phyloP scores from a whole-genome alignment of 106 monocot genomes.

The Apostasia ramifera region DNA sequence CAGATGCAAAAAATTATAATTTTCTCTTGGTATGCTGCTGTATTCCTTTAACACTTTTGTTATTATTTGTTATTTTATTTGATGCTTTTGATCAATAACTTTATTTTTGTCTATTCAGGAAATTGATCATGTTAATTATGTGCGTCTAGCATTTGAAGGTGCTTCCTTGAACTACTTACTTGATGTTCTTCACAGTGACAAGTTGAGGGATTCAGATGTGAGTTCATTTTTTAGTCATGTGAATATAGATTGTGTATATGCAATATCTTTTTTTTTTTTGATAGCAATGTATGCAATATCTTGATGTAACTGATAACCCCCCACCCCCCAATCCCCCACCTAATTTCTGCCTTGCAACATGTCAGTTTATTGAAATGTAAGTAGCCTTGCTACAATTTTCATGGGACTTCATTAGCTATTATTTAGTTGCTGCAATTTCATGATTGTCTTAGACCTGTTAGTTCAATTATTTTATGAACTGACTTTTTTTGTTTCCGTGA shows the following conservation, averaged over 20 bases:
- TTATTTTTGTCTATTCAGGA: slow-evolving; percentile 37
- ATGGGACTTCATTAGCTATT: too few relatives aligned
- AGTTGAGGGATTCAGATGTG: slow-evolving; percentile 75
- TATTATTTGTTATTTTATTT: neutral
- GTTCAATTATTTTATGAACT: too few relatives aligned
- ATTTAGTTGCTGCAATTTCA: too few relatives aligned
- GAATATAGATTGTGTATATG: neutral
- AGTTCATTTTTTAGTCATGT: slow-evolving; percentile 12
- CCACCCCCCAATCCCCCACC: too few relatives aligned
- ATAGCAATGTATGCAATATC: too few relatives aligned
- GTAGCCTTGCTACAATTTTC: too few relatives aligned
- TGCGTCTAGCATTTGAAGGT: slow-evolving; percentile 54
- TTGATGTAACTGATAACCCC: too few relatives aligned
- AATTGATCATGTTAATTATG: slow-evolving; percentile 76
- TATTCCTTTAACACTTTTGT: neutral
- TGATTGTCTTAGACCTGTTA: too few relatives aligned
- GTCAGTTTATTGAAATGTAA: too few relatives aligned
- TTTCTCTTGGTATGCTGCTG: slow-evolving; percentile 26
- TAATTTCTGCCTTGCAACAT: too few relatives aligned
- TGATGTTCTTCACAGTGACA: slow-evolving; percentile 46
- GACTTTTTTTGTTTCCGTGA: too few relatives aligned
- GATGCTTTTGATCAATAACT: neutral
- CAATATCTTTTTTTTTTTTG: too few relatives aligned
- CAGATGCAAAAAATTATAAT: slow-evolving; percentile 29
- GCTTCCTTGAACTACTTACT: slow-evolving; percentile 54